Conservation (phyloP, 768 basidiomycete species). For the Podaxis sp. region DNA sequence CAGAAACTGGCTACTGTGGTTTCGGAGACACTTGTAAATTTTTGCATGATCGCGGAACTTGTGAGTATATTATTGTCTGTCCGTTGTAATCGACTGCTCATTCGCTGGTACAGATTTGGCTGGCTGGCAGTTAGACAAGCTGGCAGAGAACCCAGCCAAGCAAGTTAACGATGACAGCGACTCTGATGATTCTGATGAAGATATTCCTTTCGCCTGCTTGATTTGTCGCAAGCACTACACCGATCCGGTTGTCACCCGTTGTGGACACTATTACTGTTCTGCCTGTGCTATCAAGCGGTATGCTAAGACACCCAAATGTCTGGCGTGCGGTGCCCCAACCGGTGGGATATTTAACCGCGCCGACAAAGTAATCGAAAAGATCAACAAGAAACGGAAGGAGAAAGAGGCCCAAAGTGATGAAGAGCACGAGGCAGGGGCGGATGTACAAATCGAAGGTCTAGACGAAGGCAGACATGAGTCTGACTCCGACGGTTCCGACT, state of each 20-base stretch:
- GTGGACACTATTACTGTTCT: constrained; percentile 96
- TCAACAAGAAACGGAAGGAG: constrained; percentile 70
- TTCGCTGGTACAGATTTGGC: constrained; percentile 65
- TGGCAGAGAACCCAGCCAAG: constrained; percentile 75
- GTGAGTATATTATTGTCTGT: constrained; percentile 44
- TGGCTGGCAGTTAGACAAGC: constrained; percentile 97
- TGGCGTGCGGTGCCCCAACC: constrained; percentile 91
- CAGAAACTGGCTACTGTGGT: constrained; percentile 98
- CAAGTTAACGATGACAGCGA: constrained; percentile 62
- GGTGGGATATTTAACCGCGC: constrained; percentile 96
- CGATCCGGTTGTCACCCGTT: constrained; percentile 93
- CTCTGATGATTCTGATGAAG: constrained; percentile 71
- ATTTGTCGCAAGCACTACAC: constrained; percentile 94
- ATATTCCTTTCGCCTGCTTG: constrained; percentile 97
- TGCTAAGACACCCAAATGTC: constrained; percentile 91
- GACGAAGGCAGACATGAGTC: constrained; percentile 33
- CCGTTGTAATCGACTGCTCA: constrained; percentile 9
- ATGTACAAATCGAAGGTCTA: constrained; percentile 65
- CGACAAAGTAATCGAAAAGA: constrained; percentile 88
- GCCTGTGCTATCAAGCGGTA: constrained; percentile 95
- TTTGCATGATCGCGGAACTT: constrained; percentile 95
- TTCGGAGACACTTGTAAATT: constrained; percentile 99
- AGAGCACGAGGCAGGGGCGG: constrained; percentile 35
- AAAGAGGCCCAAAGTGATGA: constrained; percentile 53
- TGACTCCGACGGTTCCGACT: constrained; percentile 34